Evolutionary conservation across 495 filamentous ascomycete genomes (phyloP).

Genomic region (Lophium mytilinum): DNA sequence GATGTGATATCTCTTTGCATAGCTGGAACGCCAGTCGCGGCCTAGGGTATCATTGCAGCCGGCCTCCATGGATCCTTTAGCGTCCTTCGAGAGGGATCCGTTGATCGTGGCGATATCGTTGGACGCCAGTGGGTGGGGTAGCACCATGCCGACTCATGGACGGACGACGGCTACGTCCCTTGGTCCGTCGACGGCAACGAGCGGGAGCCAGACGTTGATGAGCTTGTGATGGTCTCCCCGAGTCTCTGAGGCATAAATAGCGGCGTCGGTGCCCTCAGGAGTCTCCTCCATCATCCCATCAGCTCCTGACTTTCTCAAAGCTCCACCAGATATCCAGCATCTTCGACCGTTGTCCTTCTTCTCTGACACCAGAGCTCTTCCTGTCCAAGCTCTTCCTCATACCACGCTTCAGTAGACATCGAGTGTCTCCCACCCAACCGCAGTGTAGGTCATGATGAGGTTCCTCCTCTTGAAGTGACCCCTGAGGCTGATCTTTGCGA

Average conservation of each 20-base stretch:
- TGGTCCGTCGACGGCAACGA: conserved; percentile 12
- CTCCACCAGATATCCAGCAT: conserved; percentile 14
- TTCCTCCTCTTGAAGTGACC: conserved; percentile 11
- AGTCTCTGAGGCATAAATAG: conserved; percentile 26
- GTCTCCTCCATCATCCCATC: conserved; percentile 11
- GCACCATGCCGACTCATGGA: conserved; percentile 23
- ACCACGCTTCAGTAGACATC: conserved; percentile 2
- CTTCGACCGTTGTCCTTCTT: conserved; percentile 11
- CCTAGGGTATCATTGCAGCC: conserved; percentile 29
- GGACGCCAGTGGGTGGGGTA: conserved; percentile 24
- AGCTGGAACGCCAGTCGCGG: conserved; percentile 21
- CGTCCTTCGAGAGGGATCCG: conserved; percentile 23
- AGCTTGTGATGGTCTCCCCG: neutral
- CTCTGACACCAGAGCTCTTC: conserved; percentile 14
- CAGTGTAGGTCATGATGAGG: conserved; percentile 10
- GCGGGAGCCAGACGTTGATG: conserved; percentile 12
- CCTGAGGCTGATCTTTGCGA: conserved; percentile 19
- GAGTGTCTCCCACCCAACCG: conserved; percentile 19
- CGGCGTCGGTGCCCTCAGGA: conserved; percentile 7
- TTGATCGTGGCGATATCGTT: conserved; percentile 28
- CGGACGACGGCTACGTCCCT: conserved; percentile 18
- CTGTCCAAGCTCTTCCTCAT: conserved; percentile 17
- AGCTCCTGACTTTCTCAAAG: conserved; percentile 13
- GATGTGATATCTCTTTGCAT: conserved; percentile 27
- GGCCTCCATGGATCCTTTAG: conserved; percentile 19